These are phyloP conservation scores for Xylaria sp. DNA, from an alignment of 2,329 filamentous ascomycete species.

Conservation along the genomic window DNA sequence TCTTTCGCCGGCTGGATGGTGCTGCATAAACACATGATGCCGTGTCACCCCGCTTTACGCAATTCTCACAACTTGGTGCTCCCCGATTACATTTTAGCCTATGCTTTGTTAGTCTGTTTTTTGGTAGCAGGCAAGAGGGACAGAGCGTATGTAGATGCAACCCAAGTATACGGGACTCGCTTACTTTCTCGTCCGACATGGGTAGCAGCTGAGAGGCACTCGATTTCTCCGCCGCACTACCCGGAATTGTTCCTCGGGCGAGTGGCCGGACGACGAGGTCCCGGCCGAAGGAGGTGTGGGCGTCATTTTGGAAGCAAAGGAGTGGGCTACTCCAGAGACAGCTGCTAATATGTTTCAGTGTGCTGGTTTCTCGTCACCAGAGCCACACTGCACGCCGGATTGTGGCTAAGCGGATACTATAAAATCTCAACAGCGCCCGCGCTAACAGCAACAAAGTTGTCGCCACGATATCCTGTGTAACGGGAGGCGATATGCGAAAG, in stretches of 20 bases:
- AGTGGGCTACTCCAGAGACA: slow-evolving; percentile 14
- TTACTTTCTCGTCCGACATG: slow-evolving; percentile 92
- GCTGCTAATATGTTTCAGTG: slow-evolving; percentile 23
- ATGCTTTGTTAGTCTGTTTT: slow-evolving; percentile 50
- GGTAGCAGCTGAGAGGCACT: slow-evolving; percentile 89
- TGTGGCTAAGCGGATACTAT: slow-evolving; percentile 41
- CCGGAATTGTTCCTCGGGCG: slow-evolving; percentile 86
- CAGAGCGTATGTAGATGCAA: slow-evolving; percentile 33
- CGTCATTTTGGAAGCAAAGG: slow-evolving; percentile 64
- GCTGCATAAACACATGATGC: slow-evolving; percentile 86
- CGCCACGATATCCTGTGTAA: not conserved
- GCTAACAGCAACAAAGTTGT: slow-evolving; percentile 30
- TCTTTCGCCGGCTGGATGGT: slow-evolving; percentile 77
- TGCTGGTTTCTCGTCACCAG: slow-evolving; percentile 35
- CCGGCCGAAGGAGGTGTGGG: slow-evolving; percentile 82
- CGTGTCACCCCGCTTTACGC: slow-evolving; percentile 85
- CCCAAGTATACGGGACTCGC: slow-evolving; percentile 45
- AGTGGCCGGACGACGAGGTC: slow-evolving; percentile 79
- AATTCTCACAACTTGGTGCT: slow-evolving; percentile 88
- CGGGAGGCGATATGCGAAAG: not conserved
- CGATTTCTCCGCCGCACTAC: slow-evolving; percentile 93
- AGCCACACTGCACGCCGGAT: slow-evolving; percentile 38
- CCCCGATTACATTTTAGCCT: slow-evolving; percentile 86
- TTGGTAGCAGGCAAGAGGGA: slow-evolving; percentile 34
- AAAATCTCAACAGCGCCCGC: slow-evolving; percentile 39